A percentile compares a stretch with the other conserved stretches of the same genome.
These are phyloP conservation scores for Desmodesmus armatus DNA, from an alignment of 139 green algal genomes.

Conservation along the genomic window DNA sequence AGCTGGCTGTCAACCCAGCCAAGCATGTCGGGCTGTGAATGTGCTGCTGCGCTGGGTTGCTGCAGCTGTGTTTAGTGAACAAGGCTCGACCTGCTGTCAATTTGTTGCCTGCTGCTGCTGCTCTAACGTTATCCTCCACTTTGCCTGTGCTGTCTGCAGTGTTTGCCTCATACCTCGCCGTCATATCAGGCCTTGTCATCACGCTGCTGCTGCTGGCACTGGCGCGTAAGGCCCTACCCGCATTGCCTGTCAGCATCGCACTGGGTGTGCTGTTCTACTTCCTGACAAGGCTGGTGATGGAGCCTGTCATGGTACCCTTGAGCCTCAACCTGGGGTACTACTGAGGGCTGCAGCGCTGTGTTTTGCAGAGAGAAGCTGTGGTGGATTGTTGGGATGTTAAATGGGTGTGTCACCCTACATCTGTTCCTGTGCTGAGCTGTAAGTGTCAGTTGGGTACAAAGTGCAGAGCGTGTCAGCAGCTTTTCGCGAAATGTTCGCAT, in stretches of 20 bases:
- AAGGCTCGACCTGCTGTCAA: background rate
- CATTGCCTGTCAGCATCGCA: conserved; percentile 95
- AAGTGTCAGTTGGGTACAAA: too few relatives aligned
- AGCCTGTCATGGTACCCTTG: conserved; percentile 84
- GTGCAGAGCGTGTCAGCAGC: too few relatives aligned
- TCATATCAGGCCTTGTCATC: conserved; percentile 84
- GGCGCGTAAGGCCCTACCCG: conserved; percentile 87
- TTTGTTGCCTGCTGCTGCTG: background rate
- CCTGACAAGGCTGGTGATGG: conserved; percentile 78
- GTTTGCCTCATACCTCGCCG: conserved; percentile 80
- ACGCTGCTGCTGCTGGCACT: conserved; percentile 92
- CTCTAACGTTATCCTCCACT: background rate
- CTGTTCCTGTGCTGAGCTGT: too few relatives aligned
- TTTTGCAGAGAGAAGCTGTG: background rate
- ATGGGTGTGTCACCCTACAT: background rate
- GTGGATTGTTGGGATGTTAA: background rate
- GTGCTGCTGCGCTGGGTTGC: background rate
- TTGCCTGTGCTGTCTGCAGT: conserved; percentile 53
- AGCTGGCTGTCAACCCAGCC: too few relatives aligned
- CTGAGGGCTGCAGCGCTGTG: too few relatives aligned
- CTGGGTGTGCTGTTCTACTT: conserved; percentile 95
- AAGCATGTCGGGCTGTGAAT: too few relatives aligned
- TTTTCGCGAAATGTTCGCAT: too few relatives aligned
- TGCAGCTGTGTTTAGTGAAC: too few relatives aligned
- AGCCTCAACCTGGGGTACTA: conserved; percentile 53